Base-by-base conservation (phyloP, 2,329 filamentous ascomycete genomes). In the Rachicladosporium sp. region DNA sequence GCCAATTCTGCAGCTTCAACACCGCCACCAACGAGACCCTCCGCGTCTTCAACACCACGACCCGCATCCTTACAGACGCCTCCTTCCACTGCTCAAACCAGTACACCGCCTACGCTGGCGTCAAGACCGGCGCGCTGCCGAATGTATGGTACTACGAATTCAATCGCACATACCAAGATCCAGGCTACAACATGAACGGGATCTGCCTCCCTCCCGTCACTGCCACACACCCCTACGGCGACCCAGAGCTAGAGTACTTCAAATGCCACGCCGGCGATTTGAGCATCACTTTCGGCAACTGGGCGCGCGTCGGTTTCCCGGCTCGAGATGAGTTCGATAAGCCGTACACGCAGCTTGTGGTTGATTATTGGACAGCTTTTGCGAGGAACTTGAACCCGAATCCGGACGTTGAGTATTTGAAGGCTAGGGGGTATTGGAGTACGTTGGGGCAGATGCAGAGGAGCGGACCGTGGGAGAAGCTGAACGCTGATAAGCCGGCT, bases 181-280 rank as follows among this genome's bases (percentile, higher is more conserved):
- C 41, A 36, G 41, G 31, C 29, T 50, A 49, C 46, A 38, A 39
- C 15, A 43, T 42, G 9, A 50, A 49, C 29, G 11, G 27, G 15
- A 40, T 48, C 50, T 64, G 58, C 44, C 45, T 45, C 23, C 49
- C 57, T 10, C 52, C 54, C 2, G 40, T 47, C 10, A 57, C 56
- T 0, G 40, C 47, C 1, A 42, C 43, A 0, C 49, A 52, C 6
- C 61, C 60, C 6, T 43, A 59, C 33, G 57, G 58, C 12, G 55
- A 64, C 41, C 60, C 57, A 2, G 47, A 54, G n/a, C 35, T 37
- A 3, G 62, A 65, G 41, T 66, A 66, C 49, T 60, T 57, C 47
- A 64, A 63, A 44, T 67, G 63, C 49, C 62, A 66, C 39, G 60
- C 56, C 1, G 61, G 61, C 7, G 62, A 65, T 40, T 56, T 63